Base-by-base conservation (phyloP, 352 stramenopile species). In the Phytophthora syringae region DNA sequence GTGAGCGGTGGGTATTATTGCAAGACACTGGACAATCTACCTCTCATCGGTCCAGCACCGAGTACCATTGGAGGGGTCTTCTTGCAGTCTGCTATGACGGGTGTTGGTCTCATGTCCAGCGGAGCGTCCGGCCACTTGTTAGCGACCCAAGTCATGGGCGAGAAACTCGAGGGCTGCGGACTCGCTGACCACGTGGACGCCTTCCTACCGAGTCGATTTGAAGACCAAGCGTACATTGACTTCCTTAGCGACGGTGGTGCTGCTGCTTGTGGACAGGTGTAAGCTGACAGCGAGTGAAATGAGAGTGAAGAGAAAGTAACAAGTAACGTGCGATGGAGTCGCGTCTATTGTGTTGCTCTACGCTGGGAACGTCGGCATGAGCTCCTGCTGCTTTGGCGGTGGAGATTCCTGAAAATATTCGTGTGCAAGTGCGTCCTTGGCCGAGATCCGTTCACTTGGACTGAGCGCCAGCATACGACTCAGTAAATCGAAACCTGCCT, bases 1-100 rank as follows among this genome's bases (percentile, higher is more conserved):
- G 80, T 93, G 5, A 89, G 86, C 15, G 82, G 85, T 15, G 82
- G 82, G 3, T 92, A 93, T 67, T 93, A 91, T 50, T 93, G 82
- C 76, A 93, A 93, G 64, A 92, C 80, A 7, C 56, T 87, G 44
- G 82, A 92, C 71, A 92, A 90, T 51, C 74, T 89, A 45, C 85
- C 85, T 20, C 52, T 93, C 43, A 92, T 93, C 40, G 84, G 84
- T 15, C 77, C 77, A 11, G 78, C 80, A 12, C 77, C 80, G 3
- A 82, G 56, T 45, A 90, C 82, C 0, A 70, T 90, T 45, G 75
- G 84, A 15, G 82, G 82, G 5, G 64, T 92, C n/a, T 92, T 77
- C 47, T 63, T 90, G 9, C 81, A 90, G 63, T 88, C 82, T 9
- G 82, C 82, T 5, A 93, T 93, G 82, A 81, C 80, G 28, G 80